Conservation (phyloP, 1,284 basidiomycete species). For the Gomphus sp. region DNA sequence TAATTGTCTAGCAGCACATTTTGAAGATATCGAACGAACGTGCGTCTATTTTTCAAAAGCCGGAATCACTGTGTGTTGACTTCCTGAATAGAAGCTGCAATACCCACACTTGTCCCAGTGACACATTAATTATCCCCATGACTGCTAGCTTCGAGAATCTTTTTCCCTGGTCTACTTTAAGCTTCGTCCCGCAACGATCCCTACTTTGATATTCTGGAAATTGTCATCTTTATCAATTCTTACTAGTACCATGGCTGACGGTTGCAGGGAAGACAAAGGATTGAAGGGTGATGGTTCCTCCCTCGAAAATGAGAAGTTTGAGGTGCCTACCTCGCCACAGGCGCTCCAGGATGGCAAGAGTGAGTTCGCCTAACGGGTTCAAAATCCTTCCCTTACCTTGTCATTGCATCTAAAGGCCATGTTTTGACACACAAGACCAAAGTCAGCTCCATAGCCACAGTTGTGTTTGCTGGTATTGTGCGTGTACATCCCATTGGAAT, state of each 20-base stretch:
- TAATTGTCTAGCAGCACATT: background rate
- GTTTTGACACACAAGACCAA: background rate
- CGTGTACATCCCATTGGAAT: background rate
- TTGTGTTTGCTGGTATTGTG: constrained; percentile 16
- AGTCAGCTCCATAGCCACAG: background rate
- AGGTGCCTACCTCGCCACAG: background rate
- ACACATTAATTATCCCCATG: too few species aligned
- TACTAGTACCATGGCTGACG: background rate
- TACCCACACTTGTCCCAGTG: background rate
- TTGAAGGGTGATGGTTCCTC: background rate
- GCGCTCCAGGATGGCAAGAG: background rate
- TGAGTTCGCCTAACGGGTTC: background rate
- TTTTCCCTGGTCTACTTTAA: background rate
- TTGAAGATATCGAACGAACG: background rate
- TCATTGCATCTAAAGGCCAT: background rate
- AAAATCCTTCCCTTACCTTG: background rate
- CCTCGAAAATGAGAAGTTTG: background rate
- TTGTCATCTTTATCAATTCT: background rate
- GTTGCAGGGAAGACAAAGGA: background rate
- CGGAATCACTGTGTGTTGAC: background rate
- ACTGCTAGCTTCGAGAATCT: background rate
- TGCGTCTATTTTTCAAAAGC: background rate
- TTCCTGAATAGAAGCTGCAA: background rate
- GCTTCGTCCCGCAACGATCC: background rate
- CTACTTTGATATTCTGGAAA: too few species aligned